Evolutionary conservation across 768 basidiomycete species (phyloP).

Genomic region (Tricholoma sp.): DNA sequence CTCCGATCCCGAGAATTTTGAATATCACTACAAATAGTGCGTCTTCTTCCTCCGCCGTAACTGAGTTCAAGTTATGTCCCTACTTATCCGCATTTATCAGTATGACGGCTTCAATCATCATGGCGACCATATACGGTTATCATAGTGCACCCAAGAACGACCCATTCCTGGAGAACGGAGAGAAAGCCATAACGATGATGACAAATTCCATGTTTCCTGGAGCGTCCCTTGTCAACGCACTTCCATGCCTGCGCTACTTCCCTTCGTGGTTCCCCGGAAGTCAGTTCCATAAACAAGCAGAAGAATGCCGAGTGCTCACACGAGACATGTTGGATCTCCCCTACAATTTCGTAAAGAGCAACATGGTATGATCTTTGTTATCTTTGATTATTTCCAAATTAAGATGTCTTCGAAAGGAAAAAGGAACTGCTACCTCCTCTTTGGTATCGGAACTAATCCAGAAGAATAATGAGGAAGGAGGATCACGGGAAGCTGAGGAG

Average conservation of each 20-base stretch:
- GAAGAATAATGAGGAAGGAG: background rate
- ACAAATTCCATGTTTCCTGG: conserved; percentile 16
- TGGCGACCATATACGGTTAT: conserved; percentile 25
- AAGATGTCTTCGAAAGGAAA: background rate
- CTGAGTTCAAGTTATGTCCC: background rate
- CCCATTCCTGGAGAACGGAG: conserved; percentile 18
- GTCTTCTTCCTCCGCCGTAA: background rate
- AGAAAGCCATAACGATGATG: conserved; percentile 11
- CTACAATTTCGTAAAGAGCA: conserved; percentile 11
- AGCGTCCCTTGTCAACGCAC: conserved; percentile 19
- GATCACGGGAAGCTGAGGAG: conserved; percentile 1
- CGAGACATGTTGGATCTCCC: conserved; percentile 13
- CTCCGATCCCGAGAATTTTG: conserved; percentile 11
- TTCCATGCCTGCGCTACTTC: conserved; percentile 28
- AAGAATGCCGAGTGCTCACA: conserved; percentile 4
- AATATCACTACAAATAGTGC: conserved; percentile 7
- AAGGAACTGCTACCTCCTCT: conserved; percentile 4
- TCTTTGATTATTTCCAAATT: no score
- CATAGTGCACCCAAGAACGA: conserved; percentile 20
- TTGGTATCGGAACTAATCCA: conserved; percentile 9
- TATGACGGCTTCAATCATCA: conserved; percentile 11
- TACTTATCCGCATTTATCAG: background rate
- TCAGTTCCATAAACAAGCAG: conserved; percentile 19
- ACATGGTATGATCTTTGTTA: conserved; percentile 6
- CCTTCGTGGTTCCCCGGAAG: conserved; percentile 34